Conservation (phyloP, 495 filamentous ascomycete species). For the Emericellopsis terricola region DNA sequence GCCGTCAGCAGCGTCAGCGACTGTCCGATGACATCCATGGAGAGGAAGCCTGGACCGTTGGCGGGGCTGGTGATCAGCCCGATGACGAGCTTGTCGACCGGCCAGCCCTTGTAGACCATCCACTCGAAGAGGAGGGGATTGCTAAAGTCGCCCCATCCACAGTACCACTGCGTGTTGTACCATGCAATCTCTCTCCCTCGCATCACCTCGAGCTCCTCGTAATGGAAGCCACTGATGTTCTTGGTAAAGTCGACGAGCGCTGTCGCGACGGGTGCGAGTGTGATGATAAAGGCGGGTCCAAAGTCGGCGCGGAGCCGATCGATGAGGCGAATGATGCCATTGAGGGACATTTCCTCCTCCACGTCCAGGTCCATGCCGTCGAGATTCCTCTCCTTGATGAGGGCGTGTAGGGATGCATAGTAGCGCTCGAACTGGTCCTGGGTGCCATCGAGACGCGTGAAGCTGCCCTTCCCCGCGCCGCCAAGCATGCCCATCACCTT, state of each 20-base stretch:
- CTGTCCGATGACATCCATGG: slow-evolving; percentile 13
- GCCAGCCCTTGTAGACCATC: slow-evolving; percentile 45
- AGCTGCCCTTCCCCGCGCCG: slow-evolving; percentile 57
- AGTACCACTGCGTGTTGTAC: slow-evolving; percentile 83
- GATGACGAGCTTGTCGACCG: slow-evolving; percentile 43
- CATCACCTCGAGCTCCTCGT: slow-evolving; percentile 47
- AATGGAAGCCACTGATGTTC: slow-evolving; percentile 61
- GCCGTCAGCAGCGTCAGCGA: slow-evolving; percentile 17
- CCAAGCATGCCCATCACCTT: slow-evolving; percentile 70
- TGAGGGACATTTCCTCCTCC: slow-evolving; percentile 56
- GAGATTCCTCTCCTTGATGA: slow-evolving; percentile 37
- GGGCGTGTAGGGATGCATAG: slow-evolving; percentile 43
- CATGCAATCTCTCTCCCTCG: slow-evolving; percentile 49
- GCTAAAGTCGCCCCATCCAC: slow-evolving; percentile 49
- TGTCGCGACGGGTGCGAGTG: slow-evolving; percentile 60
- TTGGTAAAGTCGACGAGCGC: slow-evolving; percentile 35
- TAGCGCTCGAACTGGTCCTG: slow-evolving; percentile 39
- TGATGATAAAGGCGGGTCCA: slow-evolving; percentile 52
- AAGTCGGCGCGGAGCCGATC: slow-evolving; percentile 54
- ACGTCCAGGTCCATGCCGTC: slow-evolving; percentile 73
- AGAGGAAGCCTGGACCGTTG: slow-evolving; percentile 38
- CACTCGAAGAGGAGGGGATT: slow-evolving; percentile 44
- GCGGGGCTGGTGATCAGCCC: slow-evolving; percentile 54
- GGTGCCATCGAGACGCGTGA: slow-evolving; percentile 39
- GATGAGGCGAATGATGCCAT: slow-evolving; percentile 52